phyloP scores from a whole-genome alignment of 805 yeast species.

The Teunomyces stri region DNA sequence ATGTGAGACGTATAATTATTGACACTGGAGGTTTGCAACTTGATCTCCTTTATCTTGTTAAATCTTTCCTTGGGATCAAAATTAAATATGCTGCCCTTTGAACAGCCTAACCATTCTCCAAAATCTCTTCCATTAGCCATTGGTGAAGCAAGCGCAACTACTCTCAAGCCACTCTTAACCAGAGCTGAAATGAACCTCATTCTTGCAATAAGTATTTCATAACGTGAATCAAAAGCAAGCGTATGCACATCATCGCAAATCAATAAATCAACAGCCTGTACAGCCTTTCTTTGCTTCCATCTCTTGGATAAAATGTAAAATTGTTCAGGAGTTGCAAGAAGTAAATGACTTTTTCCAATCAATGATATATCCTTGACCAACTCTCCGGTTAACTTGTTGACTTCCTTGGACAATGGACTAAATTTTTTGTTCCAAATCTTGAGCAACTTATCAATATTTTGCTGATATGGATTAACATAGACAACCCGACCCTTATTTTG shows the following conservation, averaged over 20 bases:
- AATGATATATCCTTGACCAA: conserved; percentile 50
- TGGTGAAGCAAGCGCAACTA: conserved; percentile 70
- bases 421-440: conserved; percentile 56
- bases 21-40: conserved; percentile 45
- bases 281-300: conserved; percentile 76
- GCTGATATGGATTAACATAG: conserved; percentile 66
- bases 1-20: conserved; percentile 53
- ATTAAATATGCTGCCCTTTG: conserved; percentile 60
- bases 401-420: conserved; percentile 45
- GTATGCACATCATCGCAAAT: conserved; percentile 73
- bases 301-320: conserved; percentile 71
- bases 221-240: conserved; percentile 59
- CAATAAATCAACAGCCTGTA: conserved; percentile 65
- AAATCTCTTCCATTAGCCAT: conserved; percentile 74
- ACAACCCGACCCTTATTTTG: conserved; percentile 67
- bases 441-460: conserved; percentile 45
- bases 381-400: conserved; percentile 58
- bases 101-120: conserved; percentile 83
- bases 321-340: conserved; percentile 76
- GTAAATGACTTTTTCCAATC: conserved; percentile 60
- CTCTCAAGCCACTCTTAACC: conserved; percentile 51
- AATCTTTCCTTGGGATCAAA: conserved; percentile 64
- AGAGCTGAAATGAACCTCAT: conserved; percentile 69
- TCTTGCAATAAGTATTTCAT: conserved; percentile 71
- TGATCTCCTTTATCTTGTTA: conserved; percentile 55